phyloP scores from a whole-genome alignment of 208 protist species.

The Trichomonas gallinae region DNA sequence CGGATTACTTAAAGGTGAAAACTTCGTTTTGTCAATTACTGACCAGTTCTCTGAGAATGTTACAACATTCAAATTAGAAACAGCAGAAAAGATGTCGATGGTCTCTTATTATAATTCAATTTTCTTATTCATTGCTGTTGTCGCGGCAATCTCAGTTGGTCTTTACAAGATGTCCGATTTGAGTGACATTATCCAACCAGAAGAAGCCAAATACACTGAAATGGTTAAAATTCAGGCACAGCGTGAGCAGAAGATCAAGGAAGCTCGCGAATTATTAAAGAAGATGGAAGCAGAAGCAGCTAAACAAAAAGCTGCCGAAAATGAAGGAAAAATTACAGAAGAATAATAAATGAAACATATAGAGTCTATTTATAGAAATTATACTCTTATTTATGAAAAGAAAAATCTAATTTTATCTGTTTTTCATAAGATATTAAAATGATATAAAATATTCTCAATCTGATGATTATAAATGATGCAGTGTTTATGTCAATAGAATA shows the following conservation, averaged over 20 bases:
- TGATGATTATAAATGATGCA: no score
- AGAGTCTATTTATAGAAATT: no score
- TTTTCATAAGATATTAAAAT: no score
- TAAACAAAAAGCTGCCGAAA: neutral
- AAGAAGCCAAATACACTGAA: neutral
- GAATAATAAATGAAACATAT: neutral
- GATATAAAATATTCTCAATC: no score
- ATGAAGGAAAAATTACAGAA: neutral
- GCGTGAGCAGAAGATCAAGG: neutral
- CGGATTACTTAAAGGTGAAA: neutral
- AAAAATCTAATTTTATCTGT: no score
- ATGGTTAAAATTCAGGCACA: neutral
- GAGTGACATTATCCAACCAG: neutral
- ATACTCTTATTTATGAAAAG: no score
- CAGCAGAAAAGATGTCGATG: neutral
- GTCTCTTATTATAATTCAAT: neutral
- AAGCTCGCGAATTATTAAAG: neutral
- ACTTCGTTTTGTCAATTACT: neutral
- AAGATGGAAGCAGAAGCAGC: neutral
- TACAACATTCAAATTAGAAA: neutral
- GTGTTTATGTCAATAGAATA: no score
- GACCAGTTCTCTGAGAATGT: neutral
- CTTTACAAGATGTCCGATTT: slow-evolving; percentile 3
- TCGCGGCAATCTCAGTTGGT: neutral
- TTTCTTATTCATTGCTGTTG: neutral